Evolutionary conservation across 2,329 filamentous ascomycete species (phyloP).

Genomic region (Phialophora chinensis): DNA sequence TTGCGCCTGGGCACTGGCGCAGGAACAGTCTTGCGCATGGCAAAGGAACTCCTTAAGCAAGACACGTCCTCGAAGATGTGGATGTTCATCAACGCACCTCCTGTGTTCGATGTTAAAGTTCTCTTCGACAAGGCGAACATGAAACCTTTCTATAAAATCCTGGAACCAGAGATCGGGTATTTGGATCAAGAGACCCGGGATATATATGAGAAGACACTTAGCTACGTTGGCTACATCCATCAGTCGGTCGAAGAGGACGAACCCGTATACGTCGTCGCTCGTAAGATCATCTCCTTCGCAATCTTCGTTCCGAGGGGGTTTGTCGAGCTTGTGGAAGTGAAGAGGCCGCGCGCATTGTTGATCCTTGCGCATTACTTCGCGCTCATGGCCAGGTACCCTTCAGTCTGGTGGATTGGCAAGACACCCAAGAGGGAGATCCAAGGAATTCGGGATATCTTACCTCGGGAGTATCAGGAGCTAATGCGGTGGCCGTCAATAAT

Average conservation of each 20-base stretch:
- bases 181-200: conserved; percentile 35
- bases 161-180: neutral
- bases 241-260: conserved; percentile 39
- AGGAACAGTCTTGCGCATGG: conserved; percentile 37
- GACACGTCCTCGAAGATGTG: conserved; percentile 11
- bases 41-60: conserved; percentile 7
- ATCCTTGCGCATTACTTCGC: conserved; percentile 45
- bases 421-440: conserved; percentile 5
- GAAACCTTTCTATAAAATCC: conserved; percentile 4
- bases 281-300: conserved; percentile 43
- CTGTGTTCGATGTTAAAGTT: conserved; percentile 29
- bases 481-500: conserved; percentile 11
- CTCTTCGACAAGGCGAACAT: conserved; percentile 7
- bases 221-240: conserved; percentile 42
- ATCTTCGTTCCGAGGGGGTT: conserved; percentile 43
- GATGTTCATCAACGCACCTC: conserved; percentile 22
- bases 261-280: conserved; percentile 38
- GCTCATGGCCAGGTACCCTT: conserved; percentile 1
- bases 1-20: conserved; percentile 42
- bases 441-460: neutral
- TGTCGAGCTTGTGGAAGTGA: conserved; percentile 41
- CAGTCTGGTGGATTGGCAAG: conserved; percentile 9
- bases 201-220: conserved; percentile 41
- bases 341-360: conserved; percentile 43
- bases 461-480: neutral